Percentiles rank a stretch among this genome's conserved stretches.
phyloP scores from a whole-genome alignment of 176 grass and related monocot species.

The Pharus latifolius region DNA sequence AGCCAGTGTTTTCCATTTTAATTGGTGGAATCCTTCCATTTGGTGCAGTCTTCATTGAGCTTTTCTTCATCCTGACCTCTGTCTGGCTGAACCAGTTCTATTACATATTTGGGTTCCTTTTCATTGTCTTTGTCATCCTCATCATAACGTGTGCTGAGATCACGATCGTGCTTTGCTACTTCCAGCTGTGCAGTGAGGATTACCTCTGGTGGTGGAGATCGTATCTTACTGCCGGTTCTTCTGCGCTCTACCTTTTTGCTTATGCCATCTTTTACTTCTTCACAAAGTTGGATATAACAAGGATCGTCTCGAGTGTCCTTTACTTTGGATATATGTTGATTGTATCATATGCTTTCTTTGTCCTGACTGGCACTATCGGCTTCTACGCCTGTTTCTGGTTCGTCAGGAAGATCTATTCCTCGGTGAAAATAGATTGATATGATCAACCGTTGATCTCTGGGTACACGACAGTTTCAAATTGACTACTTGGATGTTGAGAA shows the following conservation, averaged over 20 bases:
- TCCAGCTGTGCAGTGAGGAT: constrained; percentile 48
- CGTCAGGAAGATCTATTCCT: constrained; percentile 38
- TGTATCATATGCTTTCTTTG: constrained; percentile 43
- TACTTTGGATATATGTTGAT: constrained; percentile 52
- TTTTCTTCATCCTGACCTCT: constrained; percentile 46
- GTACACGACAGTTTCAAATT: no score
- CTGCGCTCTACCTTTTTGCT: constrained; percentile 31
- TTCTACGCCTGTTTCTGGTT: constrained; percentile 49
- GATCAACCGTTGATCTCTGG: not conserved
- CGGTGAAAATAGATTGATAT: constrained; percentile 43
- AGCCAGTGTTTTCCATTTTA: constrained; percentile 34
- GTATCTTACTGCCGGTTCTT: constrained; percentile 37
- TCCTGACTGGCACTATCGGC: constrained; percentile 40
- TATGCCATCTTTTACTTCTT: constrained; percentile 46
- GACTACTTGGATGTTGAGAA: no score
- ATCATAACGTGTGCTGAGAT: constrained; percentile 41
- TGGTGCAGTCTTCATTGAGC: constrained; percentile 44
- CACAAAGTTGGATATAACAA: constrained; percentile 51
- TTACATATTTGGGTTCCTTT: constrained; percentile 47
- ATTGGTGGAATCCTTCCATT: constrained; percentile 51
- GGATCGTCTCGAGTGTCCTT: constrained; percentile 34
- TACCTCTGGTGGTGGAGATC: constrained; percentile 50
- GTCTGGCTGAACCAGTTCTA: constrained; percentile 52
- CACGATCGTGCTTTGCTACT: constrained; percentile 37
- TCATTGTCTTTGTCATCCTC: constrained; percentile 46